Base-by-base conservation (phyloP, 2,329 filamentous ascomycete species). In the Arthroderma uncinatum region DNA sequence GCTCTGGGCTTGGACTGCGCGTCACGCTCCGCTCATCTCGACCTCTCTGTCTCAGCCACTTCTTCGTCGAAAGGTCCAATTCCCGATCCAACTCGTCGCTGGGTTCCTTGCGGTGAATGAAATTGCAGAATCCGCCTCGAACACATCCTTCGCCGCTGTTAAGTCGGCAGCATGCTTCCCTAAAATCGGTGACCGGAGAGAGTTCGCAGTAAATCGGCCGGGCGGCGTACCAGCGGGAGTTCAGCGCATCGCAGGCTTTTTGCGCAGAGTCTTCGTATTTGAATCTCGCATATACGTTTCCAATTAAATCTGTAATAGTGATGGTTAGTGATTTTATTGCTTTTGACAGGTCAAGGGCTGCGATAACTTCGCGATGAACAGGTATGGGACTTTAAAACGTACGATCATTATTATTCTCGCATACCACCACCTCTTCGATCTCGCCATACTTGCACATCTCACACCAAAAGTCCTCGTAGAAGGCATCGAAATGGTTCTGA, bases 381-480 rank as follows among this genome's bases (percentile, higher is more conserved):
- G n/a, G 28, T 19, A 56, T 58, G 14, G 14, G 37, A 37, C 19
- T 14, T n/a, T n/a, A n/a, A 8, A 30, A 82, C 84, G 66, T 72
- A 88, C 85, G 92, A 71, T 98, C 93, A 76, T 98, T 98, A 76
- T 97, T 97, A 75, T 98, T 98, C 77, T 98, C 93, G 76, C 93
- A 98, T 2, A 98, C 92, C 10, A 98, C 93, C 10, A 98, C 82
- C 77, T 98, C 93, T 76, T 98, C 93, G 36, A 97, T 80, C 76
- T 97, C 89, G 64, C 93, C 93, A 73, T 94, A 98, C 76, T 95
- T 90, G 85, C 93, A 97, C 79, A 98, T 89, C 82, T 98, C 93
- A 77, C 92, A 97, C 92, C 93, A 98, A 64, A 98, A 90, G 73
- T 98, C 93, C 78, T 98, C 93, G 79, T 98, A 98, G 74, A 98